A percentile compares a stretch with the other conserved stretches of the same genome.
Evolutionary conservation across 176 grass and related monocot genomes (phyloP).

Genomic region (Olyra latifolia): DNA sequence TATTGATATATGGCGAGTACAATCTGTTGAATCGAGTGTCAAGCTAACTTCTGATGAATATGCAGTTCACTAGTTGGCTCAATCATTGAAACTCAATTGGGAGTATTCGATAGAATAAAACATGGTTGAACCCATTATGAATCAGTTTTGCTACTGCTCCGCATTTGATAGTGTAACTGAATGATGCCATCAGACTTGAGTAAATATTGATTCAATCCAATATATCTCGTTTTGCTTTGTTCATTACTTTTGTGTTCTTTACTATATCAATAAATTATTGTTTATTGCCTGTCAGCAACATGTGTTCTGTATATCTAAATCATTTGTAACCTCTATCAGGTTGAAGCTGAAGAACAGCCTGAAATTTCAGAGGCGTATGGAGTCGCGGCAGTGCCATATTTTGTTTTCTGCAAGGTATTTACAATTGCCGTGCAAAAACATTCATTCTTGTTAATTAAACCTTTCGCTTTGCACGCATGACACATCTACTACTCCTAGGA

Average conservation of each 20-base stretch:
- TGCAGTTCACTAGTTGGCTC: not conserved
- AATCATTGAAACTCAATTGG: not conserved
- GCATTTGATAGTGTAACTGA: not conserved
- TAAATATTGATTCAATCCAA: not conserved
- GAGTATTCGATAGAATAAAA: not conserved
- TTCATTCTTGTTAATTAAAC: not conserved
- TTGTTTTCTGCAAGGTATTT: constrained; percentile 93
- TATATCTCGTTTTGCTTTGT: not conserved
- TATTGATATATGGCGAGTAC: not conserved
- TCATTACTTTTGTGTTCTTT: not conserved
- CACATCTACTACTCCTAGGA: not conserved
- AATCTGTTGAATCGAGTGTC: not conserved
- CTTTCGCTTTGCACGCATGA: not conserved
- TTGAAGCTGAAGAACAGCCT: constrained; percentile 94
- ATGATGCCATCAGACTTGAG: not conserved
- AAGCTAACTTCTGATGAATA: not conserved
- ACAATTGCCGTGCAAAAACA: not conserved
- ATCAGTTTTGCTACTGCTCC: not conserved
- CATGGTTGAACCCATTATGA: not conserved
- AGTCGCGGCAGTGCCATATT: constrained; percentile 89
- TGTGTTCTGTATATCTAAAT: not conserved
- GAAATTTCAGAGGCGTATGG: constrained; percentile 89
- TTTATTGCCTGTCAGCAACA: not conserved
- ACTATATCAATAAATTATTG: not conserved
- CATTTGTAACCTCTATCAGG: constrained; percentile 42